A percentile compares a stretch with the other conserved stretches of the same genome.
Conservation (phyloP, 345 rosid genomes). For the Rhodomyrtus tomentosa region DNA sequence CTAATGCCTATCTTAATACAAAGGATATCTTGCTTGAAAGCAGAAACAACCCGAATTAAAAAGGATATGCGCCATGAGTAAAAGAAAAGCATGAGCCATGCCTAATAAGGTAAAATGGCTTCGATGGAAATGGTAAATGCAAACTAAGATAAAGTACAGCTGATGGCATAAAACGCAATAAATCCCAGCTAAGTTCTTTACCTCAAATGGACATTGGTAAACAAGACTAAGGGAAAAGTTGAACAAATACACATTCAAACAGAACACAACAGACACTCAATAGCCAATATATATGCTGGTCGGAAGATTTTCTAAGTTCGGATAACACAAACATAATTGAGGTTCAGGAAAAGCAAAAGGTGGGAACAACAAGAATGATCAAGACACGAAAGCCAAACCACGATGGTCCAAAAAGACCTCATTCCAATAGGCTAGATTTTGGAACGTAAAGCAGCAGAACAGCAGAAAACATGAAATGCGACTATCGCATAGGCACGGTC, state of each 20-base stretch:
- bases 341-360: neutral
- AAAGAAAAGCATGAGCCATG: neutral
- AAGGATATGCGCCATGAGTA: neutral
- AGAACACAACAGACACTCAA: neutral
- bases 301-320: neutral
- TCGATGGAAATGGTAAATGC: neutral
- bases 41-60: neutral
- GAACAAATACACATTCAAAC: neutral
- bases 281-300: neutral
- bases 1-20: neutral
- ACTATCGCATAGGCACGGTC: neutral
- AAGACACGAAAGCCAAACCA: neutral
- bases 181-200: neutral
- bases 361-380: neutral
- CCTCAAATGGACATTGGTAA: neutral
- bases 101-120: neutral
- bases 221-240: neutral
- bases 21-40: neutral
- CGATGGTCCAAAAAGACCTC: neutral
- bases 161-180: neutral
- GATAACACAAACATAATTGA: neutral
- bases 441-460: neutral
- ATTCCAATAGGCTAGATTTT: neutral
- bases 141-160: neutral
- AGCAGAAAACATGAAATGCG: neutral